A percentile compares a stretch with the other conserved stretches of the same genome.
Evolutionary conservation across 192 early-diverging fungal genomes (phyloP).

Genomic region (Backusella morwellensis): DNA sequence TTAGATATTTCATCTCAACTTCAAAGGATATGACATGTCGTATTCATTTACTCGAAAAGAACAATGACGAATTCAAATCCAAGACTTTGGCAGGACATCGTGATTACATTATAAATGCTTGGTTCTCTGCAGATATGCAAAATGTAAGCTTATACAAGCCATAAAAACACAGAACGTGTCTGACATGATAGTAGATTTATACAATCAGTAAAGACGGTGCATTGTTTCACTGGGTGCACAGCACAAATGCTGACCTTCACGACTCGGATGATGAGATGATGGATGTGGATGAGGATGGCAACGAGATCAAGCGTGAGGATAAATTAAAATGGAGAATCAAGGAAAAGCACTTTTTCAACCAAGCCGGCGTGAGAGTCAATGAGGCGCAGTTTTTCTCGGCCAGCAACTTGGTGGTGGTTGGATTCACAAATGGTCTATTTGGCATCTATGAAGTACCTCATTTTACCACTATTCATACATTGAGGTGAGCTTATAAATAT

Average conservation of each 20-base stretch:
- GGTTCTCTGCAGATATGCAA: constrained; percentile 69
- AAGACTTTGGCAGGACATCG: constrained; percentile 84
- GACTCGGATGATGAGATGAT: constrained; percentile 61
- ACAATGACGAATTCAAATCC: constrained; percentile 63
- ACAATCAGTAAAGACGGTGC: constrained; percentile 89
- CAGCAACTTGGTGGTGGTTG: constrained; percentile 79
- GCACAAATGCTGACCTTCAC: constrained; percentile 38
- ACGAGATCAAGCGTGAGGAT: constrained; percentile 30
- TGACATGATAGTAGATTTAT: constrained; percentile 52
- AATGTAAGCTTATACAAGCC: constrained; percentile 19
- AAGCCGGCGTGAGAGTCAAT: constrained; percentile 75
- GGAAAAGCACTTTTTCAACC: constrained; percentile 76
- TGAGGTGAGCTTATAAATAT: constrained; percentile 57
- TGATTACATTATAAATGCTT: constrained; percentile 80
- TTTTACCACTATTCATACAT: constrained; percentile 91
- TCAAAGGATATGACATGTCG: constrained; percentile 85
- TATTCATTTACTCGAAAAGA: constrained; percentile 69
- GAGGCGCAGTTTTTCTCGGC: constrained; percentile 75
- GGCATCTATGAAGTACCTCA: constrained; percentile 98
- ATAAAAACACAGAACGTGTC: background rate
- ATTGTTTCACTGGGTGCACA: constrained; percentile 74
- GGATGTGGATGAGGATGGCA: constrained; percentile 46
- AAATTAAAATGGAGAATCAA: constrained; percentile 53
- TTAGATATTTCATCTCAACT: constrained; percentile 48
- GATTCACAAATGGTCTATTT: constrained; percentile 93